These are phyloP conservation scores for Mortierella sp. DNA, from an alignment of 371 early-diverging fungal genomes.

Conservation along the genomic window DNA sequence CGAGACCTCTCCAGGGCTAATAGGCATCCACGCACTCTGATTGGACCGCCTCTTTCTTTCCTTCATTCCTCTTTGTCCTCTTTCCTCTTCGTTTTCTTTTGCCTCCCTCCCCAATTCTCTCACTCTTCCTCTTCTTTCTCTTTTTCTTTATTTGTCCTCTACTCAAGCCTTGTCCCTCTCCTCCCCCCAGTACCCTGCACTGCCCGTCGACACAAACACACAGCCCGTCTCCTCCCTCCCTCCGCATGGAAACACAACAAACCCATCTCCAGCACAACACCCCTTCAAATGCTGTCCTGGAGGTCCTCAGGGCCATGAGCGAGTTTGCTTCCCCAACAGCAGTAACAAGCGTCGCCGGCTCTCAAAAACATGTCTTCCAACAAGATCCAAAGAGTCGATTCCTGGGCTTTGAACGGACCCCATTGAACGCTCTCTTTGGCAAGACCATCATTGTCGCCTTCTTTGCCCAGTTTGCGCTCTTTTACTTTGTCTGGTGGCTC, in stretches of 20 bases:
- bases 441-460: slow-evolving; percentile 22
- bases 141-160: not conserved
- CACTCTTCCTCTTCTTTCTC: not conserved
- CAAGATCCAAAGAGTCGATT: slow-evolving; percentile 3
- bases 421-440: slow-evolving; percentile 30
- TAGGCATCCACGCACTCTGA: not conserved
- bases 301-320: slow-evolving; percentile 12
- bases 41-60: not conserved
- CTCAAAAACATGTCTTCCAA: not conserved
- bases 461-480: slow-evolving; percentile 33
- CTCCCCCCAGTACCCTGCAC: not conserved
- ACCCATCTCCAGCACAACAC: not conserved
- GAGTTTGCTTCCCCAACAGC: not conserved
- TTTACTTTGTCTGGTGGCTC: slow-evolving; percentile 26
- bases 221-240: not conserved
- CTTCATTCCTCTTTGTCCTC: not conserved
- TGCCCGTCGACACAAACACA: not conserved
- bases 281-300: slow-evolving; percentile 12
- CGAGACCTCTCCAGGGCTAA: not conserved
- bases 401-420: slow-evolving; percentile 32
- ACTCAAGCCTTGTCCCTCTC: not conserved
- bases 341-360: too few relatives aligned
- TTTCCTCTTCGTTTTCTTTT: not conserved
- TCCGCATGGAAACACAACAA: slow-evolving; percentile 4
- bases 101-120: not conserved